Evolutionary conservation across 768 basidiomycete species (phyloP).

Genomic region (Lactarius sanguifluus): DNA sequence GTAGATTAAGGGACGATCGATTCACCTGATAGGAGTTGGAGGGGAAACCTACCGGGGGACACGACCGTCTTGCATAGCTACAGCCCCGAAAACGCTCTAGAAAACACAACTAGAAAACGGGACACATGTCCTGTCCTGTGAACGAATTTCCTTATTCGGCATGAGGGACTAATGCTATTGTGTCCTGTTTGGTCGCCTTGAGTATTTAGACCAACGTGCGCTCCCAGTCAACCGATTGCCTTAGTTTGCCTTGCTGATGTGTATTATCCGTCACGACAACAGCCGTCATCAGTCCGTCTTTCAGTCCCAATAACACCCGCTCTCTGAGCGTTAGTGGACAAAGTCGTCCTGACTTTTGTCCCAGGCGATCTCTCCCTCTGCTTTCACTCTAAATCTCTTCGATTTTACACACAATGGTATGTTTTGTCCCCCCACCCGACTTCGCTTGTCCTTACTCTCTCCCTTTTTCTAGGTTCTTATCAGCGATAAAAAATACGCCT

Average conservation of each 20-base stretch:
- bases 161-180: constrained; percentile 29
- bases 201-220: constrained; percentile 29
- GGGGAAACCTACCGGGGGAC: constrained; percentile 59
- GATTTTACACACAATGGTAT: constrained; percentile 22
- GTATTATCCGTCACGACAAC: constrained; percentile 26
- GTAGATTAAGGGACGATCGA: constrained; percentile 13
- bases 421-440: not conserved
- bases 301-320: constrained; percentile 31
- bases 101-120: not conserved
- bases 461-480: constrained; percentile 55
- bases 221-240: constrained; percentile 10
- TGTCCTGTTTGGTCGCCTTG: constrained; percentile 21
- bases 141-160: not conserved
- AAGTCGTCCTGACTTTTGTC: constrained; percentile 29
- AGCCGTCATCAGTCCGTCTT: constrained; percentile 25
- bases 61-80: constrained; percentile 73
- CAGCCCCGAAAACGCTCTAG: not conserved
- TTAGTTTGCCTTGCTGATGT: constrained; percentile 28
- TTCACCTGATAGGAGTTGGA: not conserved
- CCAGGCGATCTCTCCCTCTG: constrained; percentile 22
- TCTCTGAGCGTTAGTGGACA: constrained; percentile 30
- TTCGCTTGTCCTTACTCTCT: not conserved
- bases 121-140: constrained; percentile 1
- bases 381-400: constrained; percentile 5
- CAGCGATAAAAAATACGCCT: constrained; percentile 72